phyloP scores from a whole-genome alignment of 1,284 basidiomycete genomes.

The Apiotrichum sp. region DNA sequence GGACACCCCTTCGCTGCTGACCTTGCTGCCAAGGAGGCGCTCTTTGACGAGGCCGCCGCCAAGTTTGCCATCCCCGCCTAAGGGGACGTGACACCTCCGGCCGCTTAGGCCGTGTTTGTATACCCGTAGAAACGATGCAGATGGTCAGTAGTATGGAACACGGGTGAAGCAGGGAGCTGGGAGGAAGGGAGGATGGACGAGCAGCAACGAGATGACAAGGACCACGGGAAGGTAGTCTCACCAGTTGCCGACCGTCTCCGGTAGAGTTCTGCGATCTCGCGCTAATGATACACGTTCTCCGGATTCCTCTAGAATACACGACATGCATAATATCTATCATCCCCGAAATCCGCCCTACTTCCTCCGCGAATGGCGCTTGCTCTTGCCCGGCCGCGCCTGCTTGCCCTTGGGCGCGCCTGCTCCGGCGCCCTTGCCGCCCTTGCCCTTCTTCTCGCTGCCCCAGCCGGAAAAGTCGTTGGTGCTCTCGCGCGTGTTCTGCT shows the following conservation, averaged over 20 bases:
- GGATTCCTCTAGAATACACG: conserved; percentile 1
- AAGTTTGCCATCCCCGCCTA: conserved; percentile 53
- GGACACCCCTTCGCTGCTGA: conserved; percentile 39
- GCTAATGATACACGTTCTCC: too few relatives aligned
- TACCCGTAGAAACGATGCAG: conserved; percentile 2
- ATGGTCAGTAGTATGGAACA: too few relatives aligned
- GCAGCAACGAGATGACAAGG: not conserved
- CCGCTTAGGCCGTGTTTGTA: not conserved
- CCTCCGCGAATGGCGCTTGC: conserved; percentile 17
- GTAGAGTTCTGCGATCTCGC: too few relatives aligned
- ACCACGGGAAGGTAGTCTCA: not conserved
- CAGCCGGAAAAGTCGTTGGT: conserved; percentile 63
- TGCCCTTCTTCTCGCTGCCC: conserved; percentile 40
- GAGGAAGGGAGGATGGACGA: too few relatives aligned
- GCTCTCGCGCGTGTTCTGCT: conserved; percentile 72
- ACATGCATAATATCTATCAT: conserved; percentile 1
- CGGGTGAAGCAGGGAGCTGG: too few relatives aligned
- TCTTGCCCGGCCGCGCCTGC: conserved; percentile 32
- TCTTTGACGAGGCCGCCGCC: conserved; percentile 59
- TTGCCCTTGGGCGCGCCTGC: conserved; percentile 17
- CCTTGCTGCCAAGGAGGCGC: conserved; percentile 33
- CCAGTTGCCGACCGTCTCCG: too few relatives aligned
- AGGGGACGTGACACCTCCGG: not conserved
- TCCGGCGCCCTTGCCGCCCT: conserved; percentile 35
- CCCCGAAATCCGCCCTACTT: not conserved